Base-by-base conservation (phyloP, 495 filamentous ascomycete genomes). In the Lasiosphaeria miniovina region DNA sequence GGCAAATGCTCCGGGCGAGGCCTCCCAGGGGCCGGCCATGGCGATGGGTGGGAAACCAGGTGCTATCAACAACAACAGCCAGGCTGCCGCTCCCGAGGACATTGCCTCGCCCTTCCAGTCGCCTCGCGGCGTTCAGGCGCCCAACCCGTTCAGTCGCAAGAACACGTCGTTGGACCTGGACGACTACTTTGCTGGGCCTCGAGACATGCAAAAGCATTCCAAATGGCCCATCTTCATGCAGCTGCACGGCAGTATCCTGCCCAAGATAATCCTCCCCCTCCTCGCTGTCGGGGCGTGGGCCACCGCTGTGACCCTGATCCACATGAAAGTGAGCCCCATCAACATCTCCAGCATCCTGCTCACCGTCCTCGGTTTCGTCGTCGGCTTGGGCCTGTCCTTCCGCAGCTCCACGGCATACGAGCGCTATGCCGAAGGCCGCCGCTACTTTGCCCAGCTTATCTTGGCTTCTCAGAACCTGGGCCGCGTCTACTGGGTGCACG, bases 311-410 rank as follows among this genome's bases (percentile, higher is more conserved):
- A 91, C 88, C 5, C 73, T 73, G 31, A 78, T 95, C 55, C 57
- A 62, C 40, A 49, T 49, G 54, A 1, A 51, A 43, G 50, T 60
- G 5, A 0, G 15, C 52, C 24, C 59, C 32, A 72, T 90, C 3
- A 80, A 81, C 31, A 85, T 94, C 33, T 80, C 82, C 61, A 84
- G 80, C 31, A 81, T 92, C 55, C 79, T 96, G 9, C 81, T 96
- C 38, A 95, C 90, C 14, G 87, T 95, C 10, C 84, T 90, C 34
- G 91, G 90, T 87, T 94, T 96, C 78, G 90, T 95, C 61, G 89
- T 96, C 65, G 89, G 87, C 79, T 72, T 95, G 68, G 82, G 88
- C 1, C 77, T 96, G 61, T 90, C 88, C 31, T 94, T 96, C 76
- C 86, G 90, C 52, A 89, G 84, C 63, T 89, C 89, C 1, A 91